Percentiles rank a stretch among this genome's conserved stretches.
These are phyloP conservation scores for Fusarium globosum DNA, from an alignment of 2,329 filamentous ascomycete genomes.

Conservation along the genomic window DNA sequence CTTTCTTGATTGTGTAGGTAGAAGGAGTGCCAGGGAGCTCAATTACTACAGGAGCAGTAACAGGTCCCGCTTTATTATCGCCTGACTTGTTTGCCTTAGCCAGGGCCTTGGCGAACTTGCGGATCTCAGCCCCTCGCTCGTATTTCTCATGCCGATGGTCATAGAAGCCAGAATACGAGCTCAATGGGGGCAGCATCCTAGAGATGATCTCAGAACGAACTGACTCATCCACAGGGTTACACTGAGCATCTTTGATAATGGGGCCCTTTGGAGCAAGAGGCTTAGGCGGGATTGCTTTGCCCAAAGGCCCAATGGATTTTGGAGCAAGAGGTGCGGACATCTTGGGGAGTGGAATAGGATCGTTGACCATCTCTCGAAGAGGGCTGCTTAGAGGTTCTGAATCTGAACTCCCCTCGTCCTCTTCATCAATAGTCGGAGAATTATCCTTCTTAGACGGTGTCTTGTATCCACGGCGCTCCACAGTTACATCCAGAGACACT, in stretches of 20 bases:
- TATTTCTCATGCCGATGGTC: conserved; percentile 74
- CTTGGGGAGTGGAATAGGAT: conserved; percentile 58
- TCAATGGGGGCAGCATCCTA: conserved; percentile 77
- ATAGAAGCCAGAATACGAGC: conserved; percentile 81
- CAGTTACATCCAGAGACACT: conserved; percentile 78
- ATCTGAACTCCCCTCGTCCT: conserved; percentile 49
- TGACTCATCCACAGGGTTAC: conserved; percentile 87
- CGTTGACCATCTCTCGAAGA: conserved; percentile 72
- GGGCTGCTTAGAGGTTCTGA: conserved; percentile 74
- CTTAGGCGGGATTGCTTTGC: conserved; percentile 51
- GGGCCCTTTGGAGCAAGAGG: conserved; percentile 69
- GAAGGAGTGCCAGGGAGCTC: conserved; percentile 73
- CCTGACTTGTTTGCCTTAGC: conserved; percentile 65
- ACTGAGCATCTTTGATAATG: conserved; percentile 83
- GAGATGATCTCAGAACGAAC: conserved; percentile 80
- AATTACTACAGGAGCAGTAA: conserved; percentile 71
- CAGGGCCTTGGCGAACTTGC: conserved; percentile 79
- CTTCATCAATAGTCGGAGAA: conserved; percentile 44
- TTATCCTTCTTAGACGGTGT: conserved; percentile 75
- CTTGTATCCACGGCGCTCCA: conserved; percentile 73
- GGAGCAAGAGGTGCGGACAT: conserved; percentile 62
- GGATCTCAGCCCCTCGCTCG: conserved; percentile 79
- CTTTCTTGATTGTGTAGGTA: conserved; percentile 81
- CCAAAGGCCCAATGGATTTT: conserved; percentile 52
- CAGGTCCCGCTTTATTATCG: conserved; percentile 73